Evolutionary conservation across 805 yeast species (phyloP), one percentile per base, ranked within the genome.

Genomic region (Soucietia sequanensis): DNA sequence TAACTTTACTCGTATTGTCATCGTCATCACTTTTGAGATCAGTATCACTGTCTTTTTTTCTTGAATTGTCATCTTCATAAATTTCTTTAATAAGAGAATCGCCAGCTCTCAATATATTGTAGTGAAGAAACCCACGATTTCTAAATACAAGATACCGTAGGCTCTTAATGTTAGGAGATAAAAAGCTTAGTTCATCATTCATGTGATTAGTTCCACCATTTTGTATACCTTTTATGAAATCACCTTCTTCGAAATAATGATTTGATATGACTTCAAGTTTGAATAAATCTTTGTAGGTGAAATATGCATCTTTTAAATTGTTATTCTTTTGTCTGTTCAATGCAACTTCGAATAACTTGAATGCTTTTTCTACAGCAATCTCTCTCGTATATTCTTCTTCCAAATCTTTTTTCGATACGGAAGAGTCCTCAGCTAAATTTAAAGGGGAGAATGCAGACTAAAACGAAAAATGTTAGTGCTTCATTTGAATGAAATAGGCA

Each of bases 331-430:
- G 91, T 7, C 62, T 62, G 7, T 60, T 56, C 28, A 93, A 64
- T 0, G 96, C 96, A 14, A 61, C 59, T 47, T 87, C 87, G 53
- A 84, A 88, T 9, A 80, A 60, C 45, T 77, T 78, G 55, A 84
- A 82, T 3, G 95, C 93, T 51, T 84, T 85, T 56, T 93, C 98
- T 14, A 81, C 73, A 61, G 91, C 97, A 16, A 91, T 66, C 54
- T 93, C 99, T 31, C 96, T 68, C 1, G 97, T 84, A 50, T 89
- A 95, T 44, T 88, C 91, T 44, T 90, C 96, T 22, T 82, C 84
- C 25, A 59, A 46, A 36, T 63, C 71, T 39, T 65, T 63, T 43
- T 86, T 91, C 23, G 76, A 66, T 13, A 60, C 61, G 4, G 75
- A 60, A 33, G 84, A 86, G 51, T 85, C 95, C 37, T 84, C 91